These are phyloP conservation scores for Diospyros kaki DNA, from an alignment of 148 eudicot species.

Conservation along the genomic window DNA sequence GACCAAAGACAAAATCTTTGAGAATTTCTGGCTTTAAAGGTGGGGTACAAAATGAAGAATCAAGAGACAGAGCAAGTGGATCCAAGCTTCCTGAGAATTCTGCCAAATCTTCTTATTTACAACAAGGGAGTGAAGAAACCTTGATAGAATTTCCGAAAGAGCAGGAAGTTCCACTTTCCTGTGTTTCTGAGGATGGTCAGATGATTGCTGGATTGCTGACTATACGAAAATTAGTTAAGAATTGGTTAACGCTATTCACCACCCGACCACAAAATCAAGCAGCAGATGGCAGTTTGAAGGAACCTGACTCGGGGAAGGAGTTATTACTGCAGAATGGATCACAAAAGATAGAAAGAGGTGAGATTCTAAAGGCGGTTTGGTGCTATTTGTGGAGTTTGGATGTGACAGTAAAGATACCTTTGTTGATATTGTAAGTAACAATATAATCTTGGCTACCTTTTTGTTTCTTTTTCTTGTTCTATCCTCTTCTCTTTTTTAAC, in stretches of 20 bases:
- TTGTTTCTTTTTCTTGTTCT: neutral
- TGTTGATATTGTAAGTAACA: conserved; percentile 76
- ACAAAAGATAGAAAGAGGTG: conserved; percentile 39
- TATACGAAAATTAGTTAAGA: conserved; percentile 54
- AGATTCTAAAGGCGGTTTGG: conserved; percentile 48
- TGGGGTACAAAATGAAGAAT: conserved; percentile 44
- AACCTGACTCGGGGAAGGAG: conserved; percentile 26
- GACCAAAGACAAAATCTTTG: conserved; percentile 44
- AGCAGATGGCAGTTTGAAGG: conserved; percentile 34
- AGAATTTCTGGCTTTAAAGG: conserved; percentile 69
- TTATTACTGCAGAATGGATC: conserved; percentile 25
- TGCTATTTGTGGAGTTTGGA: conserved; percentile 66
- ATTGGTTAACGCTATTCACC: conserved; percentile 66
- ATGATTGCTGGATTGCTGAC: conserved; percentile 41
- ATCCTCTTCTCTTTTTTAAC: neutral
- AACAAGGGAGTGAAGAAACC: conserved; percentile 46
- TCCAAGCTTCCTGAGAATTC: conserved; percentile 43
- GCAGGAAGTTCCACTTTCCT: conserved; percentile 44
- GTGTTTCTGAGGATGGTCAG: conserved; percentile 32
- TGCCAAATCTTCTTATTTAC: conserved; percentile 43
- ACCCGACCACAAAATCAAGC: conserved; percentile 35
- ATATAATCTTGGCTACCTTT: conserved; percentile 9
- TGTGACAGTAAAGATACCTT: conserved; percentile 68
- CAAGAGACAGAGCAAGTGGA: conserved; percentile 40
- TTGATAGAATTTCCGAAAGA: conserved; percentile 31